Base-by-base conservation (phyloP, 2,329 filamentous ascomycete species). In the Nemania sp. region DNA sequence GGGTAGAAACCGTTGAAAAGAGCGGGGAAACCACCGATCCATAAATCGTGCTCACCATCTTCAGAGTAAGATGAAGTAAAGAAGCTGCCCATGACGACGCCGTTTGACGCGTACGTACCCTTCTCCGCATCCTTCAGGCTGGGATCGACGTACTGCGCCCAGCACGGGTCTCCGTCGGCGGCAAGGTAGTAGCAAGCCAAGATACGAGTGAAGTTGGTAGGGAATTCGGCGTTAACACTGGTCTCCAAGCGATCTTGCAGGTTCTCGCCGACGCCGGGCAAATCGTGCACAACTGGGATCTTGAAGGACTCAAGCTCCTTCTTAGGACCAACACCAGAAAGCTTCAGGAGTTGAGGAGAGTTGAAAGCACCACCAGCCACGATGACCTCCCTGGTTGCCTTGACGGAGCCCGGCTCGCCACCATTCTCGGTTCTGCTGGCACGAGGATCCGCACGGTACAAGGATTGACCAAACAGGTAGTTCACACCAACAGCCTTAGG, bases 241-340 rank as follows among this genome's bases (percentile, higher is more conserved):
- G 78, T 74, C 64, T 69, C 80, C 64, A 80, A 78, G 39, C 78
- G 78, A 63, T 86, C 80, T 65, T 82, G 76, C 6, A 86, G 70
- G 68, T 84, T 84, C 14, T 70, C 76, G 36, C 82, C 82, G 9
- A 86, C 81, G 45, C 81, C 82, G 0, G 80, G 81, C 0, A 81
- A 71, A 61, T 84, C 75, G 1, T 70, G 65, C 28, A 83, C 61
- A 5, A 82, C 70, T 2, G 73, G 68, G 53, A 73, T 72, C 11
- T 59, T 57, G 42, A 68, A 67, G 36, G 66, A 65, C 31, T 67
- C 59, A 0, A 79, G 66, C 45, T 78, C 72, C 1, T 54, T 60
- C 3, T 67, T 66, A 1, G 76, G 73, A 0, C 77, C 77, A 36
- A 70, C 56, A 26, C 78, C 77, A 14, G 75, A 79, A n/a, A 79